phyloP scores from a whole-genome alignment of 2,329 filamentous ascomycete species.

The Pezicula carpinea region DNA sequence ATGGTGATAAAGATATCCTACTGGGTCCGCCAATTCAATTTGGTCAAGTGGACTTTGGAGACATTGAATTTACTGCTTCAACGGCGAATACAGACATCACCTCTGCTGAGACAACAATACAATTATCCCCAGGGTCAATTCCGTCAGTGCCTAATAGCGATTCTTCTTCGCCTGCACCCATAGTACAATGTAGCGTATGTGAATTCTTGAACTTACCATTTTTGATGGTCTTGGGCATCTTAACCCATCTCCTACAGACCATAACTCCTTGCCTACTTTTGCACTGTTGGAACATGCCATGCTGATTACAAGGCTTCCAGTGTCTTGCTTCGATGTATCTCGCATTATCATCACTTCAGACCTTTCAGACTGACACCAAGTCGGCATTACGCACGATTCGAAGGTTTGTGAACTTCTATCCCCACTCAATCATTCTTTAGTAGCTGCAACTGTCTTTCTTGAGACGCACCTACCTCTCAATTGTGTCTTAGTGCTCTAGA shows the following conservation, averaged over 20 bases:
- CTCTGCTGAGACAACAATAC: slow-evolving; percentile 3
- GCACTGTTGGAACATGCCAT: too few relatives aligned
- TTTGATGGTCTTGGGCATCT: too few relatives aligned
- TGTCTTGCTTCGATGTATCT: slow-evolving; percentile 28
- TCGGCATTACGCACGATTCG: slow-evolving; percentile 22
- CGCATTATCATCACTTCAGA: slow-evolving; percentile 23
- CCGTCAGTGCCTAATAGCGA: slow-evolving; percentile 13
- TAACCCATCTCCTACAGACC: too few relatives aligned
- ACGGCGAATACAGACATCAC: slow-evolving; percentile 1
- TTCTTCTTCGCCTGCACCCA: slow-evolving; percentile 5
- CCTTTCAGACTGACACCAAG: slow-evolving; percentile 23
- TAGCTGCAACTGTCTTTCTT: too few relatives aligned
- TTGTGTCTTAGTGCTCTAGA: too few relatives aligned
- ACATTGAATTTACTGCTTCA: slow-evolving; percentile 7
- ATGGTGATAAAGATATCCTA: slow-evolving; percentile 15
- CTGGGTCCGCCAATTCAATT: slow-evolving; percentile 10
- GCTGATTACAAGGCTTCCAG: slow-evolving; percentile 12
- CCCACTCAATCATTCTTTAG: too few relatives aligned
- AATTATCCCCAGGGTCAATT: slow-evolving; percentile 10
- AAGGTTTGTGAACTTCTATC: too few relatives aligned
- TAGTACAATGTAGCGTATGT: not conserved
- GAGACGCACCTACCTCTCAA: too few relatives aligned
- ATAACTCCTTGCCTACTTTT: too few relatives aligned
- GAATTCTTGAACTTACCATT: too few relatives aligned
- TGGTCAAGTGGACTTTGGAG: slow-evolving; percentile 12